Conservation (phyloP, 2,329 filamentous ascomycete genomes). For the Microsporum ferrugineum region DNA sequence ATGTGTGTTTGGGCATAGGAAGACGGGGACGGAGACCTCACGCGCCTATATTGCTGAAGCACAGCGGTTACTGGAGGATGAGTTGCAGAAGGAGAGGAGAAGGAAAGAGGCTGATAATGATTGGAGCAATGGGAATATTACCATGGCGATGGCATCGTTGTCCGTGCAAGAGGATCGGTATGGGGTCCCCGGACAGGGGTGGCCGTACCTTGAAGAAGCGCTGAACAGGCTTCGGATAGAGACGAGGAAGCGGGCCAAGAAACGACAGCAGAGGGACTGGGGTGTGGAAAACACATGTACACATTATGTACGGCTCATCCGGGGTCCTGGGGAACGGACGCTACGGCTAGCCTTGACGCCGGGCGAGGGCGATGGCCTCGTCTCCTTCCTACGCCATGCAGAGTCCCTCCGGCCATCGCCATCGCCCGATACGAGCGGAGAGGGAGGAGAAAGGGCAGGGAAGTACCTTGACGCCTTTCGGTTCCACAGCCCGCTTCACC, state of each 20-base stretch:
- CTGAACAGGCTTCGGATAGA: slow-evolving; percentile 20
- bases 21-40: slow-evolving; percentile 12
- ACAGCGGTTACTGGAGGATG: slow-evolving; percentile 21
- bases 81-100: slow-evolving; percentile 17
- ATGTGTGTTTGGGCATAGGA: slow-evolving; percentile 17
- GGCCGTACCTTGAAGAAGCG: slow-evolving; percentile 23
- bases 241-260: neutral
- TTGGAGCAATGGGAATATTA: slow-evolving; percentile 14
- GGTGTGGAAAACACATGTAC: slow-evolving; percentile 21
- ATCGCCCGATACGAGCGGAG: slow-evolving; percentile 20
- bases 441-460: slow-evolving; percentile 3
- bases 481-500: slow-evolving; percentile 29
- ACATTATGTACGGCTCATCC: slow-evolving; percentile 27
- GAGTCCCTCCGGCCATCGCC: slow-evolving; percentile 23
- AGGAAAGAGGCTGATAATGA: neutral
- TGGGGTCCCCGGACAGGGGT: slow-evolving; percentile 22
- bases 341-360: neutral
- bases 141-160: slow-evolving; percentile 26
- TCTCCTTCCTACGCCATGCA: slow-evolving; percentile 27
- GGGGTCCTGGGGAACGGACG: slow-evolving; percentile 15
- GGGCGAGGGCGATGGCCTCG: slow-evolving; percentile 20
- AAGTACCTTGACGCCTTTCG: slow-evolving; percentile 19
- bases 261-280: neutral
- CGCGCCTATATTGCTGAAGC: slow-evolving; percentile 23
- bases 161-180: slow-evolving; percentile 31